These are phyloP conservation scores for Beauveria sp. DNA, from an alignment of 2,329 filamentous ascomycete species.

Conservation along the genomic window DNA sequence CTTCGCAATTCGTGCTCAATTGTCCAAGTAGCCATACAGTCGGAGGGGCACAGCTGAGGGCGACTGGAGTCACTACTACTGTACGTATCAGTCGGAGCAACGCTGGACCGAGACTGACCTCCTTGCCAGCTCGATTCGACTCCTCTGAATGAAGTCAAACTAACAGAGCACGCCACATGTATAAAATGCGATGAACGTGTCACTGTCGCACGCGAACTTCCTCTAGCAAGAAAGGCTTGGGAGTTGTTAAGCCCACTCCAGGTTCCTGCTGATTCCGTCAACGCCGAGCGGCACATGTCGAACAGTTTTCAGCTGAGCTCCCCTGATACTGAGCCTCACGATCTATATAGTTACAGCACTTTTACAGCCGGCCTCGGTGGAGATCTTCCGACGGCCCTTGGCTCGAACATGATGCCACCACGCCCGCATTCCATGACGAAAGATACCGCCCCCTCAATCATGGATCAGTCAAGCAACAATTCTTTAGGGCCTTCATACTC, in stretches of 20 bases:
- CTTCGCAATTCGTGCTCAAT: slow-evolving; percentile 28
- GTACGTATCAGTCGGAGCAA: slow-evolving; percentile 15
- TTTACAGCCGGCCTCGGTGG: not conserved
- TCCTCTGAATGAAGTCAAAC: not conserved
- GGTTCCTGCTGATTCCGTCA: slow-evolving; percentile 29
- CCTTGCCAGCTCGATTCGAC: not conserved
- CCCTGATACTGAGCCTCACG: slow-evolving; percentile 13
- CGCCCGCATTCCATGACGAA: not conserved
- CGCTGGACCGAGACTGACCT: not conserved
- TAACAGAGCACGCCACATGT: slow-evolving; percentile 18
- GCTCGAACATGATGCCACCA: not conserved
- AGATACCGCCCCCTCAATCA: not conserved
- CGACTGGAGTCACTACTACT: slow-evolving; percentile 17
- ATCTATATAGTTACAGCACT: not conserved
- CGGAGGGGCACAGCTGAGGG: slow-evolving; percentile 27
- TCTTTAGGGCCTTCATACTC: slow-evolving; percentile 5
- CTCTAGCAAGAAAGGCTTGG: slow-evolving; percentile 27
- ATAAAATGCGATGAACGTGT: slow-evolving; percentile 25
- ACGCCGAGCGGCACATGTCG: slow-evolving; percentile 29
- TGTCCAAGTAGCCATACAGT: slow-evolving; percentile 28
- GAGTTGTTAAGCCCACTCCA: slow-evolving; percentile 28
- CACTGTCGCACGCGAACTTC: slow-evolving; percentile 30
- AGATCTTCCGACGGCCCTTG: not conserved
- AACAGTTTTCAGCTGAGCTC: slow-evolving; percentile 26
- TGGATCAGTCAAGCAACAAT: slow-evolving; percentile 8